phyloP scores from a whole-genome alignment of 1,284 basidiomycete species.

The Peniophora sp. region DNA sequence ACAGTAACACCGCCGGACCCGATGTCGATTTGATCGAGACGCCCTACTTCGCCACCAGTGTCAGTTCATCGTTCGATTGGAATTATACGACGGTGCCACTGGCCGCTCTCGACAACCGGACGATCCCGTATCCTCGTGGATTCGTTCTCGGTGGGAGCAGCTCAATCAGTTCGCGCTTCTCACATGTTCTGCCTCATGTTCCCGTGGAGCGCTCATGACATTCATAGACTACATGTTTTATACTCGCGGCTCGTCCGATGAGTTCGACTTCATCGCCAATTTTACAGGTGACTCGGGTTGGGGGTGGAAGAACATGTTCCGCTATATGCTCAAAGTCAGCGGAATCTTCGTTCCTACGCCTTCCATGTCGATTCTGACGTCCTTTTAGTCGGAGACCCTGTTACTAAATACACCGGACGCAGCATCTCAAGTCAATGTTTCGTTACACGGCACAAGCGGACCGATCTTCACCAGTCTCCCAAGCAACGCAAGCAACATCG shows the following conservation, averaged over 20 bases:
- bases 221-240: conserved; percentile 14
- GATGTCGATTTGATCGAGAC: too few relatives aligned
- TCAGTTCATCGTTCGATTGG: conserved; percentile 9
- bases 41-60: too few relatives aligned
- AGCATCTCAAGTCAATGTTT: conserved; percentile 8
- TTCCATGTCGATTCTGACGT: conserved; percentile 20
- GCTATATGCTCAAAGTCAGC: conserved; percentile 13
- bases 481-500: not conserved
- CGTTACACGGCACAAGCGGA: conserved; percentile 11
- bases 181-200: not conserved
- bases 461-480: conserved; percentile 1
- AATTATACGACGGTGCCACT: conserved; percentile 17
- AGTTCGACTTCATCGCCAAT: conserved; percentile 20
- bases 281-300: conserved; percentile 22
- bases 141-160: conserved; percentile 18
- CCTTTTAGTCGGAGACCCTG: conserved; percentile 12
- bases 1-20: too few relatives aligned
- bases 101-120: conserved; percentile 17
- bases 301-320: conserved; percentile 19
- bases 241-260: conserved; percentile 17
- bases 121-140: conserved; percentile 16
- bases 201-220: not conserved
- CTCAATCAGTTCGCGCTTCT: conserved; percentile 14
- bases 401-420: conserved; percentile 13
- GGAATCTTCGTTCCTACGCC: not conserved